These are phyloP conservation scores for Fusarium sp. DNA, from an alignment of 2,329 filamentous ascomycete species.

Conservation along the genomic window DNA sequence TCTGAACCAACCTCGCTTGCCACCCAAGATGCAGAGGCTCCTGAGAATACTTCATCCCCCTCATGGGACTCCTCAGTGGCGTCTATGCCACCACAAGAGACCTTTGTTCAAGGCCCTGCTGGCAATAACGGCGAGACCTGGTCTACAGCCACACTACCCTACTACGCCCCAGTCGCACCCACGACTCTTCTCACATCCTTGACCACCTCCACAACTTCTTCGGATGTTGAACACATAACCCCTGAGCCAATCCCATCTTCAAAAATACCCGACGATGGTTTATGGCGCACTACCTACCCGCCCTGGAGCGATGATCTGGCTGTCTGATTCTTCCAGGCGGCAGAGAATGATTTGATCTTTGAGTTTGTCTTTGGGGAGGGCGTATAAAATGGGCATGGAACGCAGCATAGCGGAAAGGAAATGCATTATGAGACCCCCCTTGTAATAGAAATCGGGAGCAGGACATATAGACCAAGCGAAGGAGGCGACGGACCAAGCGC, in stretches of 20 bases:
- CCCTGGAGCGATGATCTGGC: constrained; percentile 53
- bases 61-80: constrained; percentile 5
- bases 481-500: constrained; percentile 54
- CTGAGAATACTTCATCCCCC: constrained; percentile 10
- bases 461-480: constrained; percentile 33
- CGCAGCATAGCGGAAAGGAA: constrained; percentile 24
- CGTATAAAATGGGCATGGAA: neutral
- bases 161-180: constrained; percentile 12
- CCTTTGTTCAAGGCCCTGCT: constrained; percentile 3
- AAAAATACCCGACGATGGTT: constrained; percentile 55
- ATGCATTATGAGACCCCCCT: constrained; percentile 20
- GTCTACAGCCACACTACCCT: constrained; percentile 10
- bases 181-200: constrained; percentile 29
- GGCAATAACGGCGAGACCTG: constrained; percentile 10
- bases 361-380: neutral
- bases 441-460: constrained; percentile 18
- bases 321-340: constrained; percentile 4
- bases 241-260: constrained; percentile 34
- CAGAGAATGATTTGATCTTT: constrained; percentile 3
- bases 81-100: constrained; percentile 14
- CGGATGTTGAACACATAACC: constrained; percentile 4
- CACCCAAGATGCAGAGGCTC: constrained; percentile 1
- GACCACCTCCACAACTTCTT: constrained; percentile 22
- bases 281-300: constrained; percentile 60
- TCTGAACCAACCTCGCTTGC: constrained; percentile 19